Base-by-base conservation (phyloP, 495 filamentous ascomycete species). In the Podospora anserina region DNA sequence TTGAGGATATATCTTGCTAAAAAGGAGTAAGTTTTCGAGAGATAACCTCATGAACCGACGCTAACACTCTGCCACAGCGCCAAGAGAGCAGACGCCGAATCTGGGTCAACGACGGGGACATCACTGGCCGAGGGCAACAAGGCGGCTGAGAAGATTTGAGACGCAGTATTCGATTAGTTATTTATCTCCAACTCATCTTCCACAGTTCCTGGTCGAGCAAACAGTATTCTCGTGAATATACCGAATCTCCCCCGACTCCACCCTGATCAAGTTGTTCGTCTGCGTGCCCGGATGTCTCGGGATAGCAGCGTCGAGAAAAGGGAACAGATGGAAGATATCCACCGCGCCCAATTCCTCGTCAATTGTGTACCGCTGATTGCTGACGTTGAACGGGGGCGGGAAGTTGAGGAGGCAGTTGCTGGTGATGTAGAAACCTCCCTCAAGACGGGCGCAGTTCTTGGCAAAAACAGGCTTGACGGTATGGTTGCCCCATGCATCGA, bases 371-470 rank as follows among this genome's bases (percentile, higher is more conserved):
- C 76, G 76, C 7, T 78, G 74, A 57, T 79, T 76, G 5, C 68
- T 72, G 13, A 78, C 76, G 0, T 72, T 71, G 30, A 81, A 68
- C 6, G 76, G 72, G 16, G 71, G 68, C 2, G 79, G 78, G 20
- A 80, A 73, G 3, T 69, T 75, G 67, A 79, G 76, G 6, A 68
- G 72, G 68, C 82, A 83, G 9, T 79, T 82, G 63, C 80, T 79
- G 1, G 72, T 73, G 1, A 68, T 68, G 61, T 78, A 80, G 0
- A 66, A 64, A 15, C 78, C 78, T n/a, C 78, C 80, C 65, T 82
- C 78, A 1, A 82, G 72, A 11, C 78, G 70, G 16, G 78, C 69
- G 39, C 80, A 80, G 15, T 74, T 73, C 53, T 71, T 60, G 15
- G 70, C 76, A 23, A 79, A 70, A 30, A 78, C 78, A 2, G 79